Evolutionary conservation across 352 stramenopile genomes (phyloP).

Genomic region (Phytophthora brassicae): DNA sequence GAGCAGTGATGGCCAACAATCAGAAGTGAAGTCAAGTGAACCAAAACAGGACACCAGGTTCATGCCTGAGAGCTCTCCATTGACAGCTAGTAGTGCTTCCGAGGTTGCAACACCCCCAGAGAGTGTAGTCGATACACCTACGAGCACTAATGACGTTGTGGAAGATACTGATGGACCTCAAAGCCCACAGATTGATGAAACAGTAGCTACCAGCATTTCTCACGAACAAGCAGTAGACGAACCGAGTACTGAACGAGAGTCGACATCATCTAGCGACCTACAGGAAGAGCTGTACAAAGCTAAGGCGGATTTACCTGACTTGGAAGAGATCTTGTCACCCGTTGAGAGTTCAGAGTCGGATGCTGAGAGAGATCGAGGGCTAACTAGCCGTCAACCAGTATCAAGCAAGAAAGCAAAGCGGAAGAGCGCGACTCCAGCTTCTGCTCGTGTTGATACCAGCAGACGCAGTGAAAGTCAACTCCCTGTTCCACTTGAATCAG

Average conservation of each 20-base stretch:
- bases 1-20: slow-evolving; percentile 5
- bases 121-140: background rate
- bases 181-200: background rate
- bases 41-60: background rate
- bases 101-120: background rate
- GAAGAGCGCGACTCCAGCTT: slow-evolving; percentile 4
- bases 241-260: slow-evolving; percentile 14
- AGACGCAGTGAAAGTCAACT: background rate
- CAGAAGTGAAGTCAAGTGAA: background rate
- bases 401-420: slow-evolving; percentile 24
- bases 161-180: background rate
- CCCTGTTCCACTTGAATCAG: background rate
- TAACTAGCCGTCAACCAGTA: slow-evolving; percentile 4
- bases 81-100: background rate
- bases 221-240: background rate
- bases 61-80: background rate
- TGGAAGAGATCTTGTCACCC: slow-evolving; percentile 9
- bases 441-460: slow-evolving; percentile 2
- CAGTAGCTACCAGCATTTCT: background rate
- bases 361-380: slow-evolving; percentile 13
- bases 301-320: slow-evolving; percentile 1
- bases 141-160: background rate
- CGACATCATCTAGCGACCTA: slow-evolving; percentile 15
- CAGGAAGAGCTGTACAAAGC: slow-evolving; percentile 12
- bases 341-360: slow-evolving; percentile 31